Base-by-base conservation (phyloP, 805 yeast species). In the Cyberlindnera mycetangii region DNA sequence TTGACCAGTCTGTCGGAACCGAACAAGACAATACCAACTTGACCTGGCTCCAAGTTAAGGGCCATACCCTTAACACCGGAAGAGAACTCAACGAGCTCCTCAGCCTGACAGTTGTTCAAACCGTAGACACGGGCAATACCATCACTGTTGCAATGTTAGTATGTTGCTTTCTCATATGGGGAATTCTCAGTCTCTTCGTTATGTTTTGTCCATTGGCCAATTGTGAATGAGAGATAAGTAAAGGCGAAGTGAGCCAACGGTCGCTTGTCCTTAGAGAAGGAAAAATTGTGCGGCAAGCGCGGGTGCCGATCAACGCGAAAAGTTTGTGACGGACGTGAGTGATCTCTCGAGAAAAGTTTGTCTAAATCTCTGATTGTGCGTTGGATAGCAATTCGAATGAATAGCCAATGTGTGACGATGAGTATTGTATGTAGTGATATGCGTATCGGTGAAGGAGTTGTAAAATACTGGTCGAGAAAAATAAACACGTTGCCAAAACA, bases 51-150 rank as follows among this genome's bases (percentile, higher is more conserved):
- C 83, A 93, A 87, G 84, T 93, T 93, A 71, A 93, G 83, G 68
- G 99, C 98, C 99, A 93, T 93, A 85, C 99, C 99, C 77, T 90
- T 89, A 65, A 92, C 98, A 81, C 99, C 99, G 51, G 99, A 89
- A 52, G 97, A 79, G 79, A 93, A 95, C 79, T 93, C 99, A 67
- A 93, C 97, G 73, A 93, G 83, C 79, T 93, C 99, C 80, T 93
- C 99, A 70, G 99, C 99, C 82, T 92, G 98, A 75, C 89, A 84
- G 83, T 93, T 93, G 93, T 90, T 93, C 67, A 93, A 80, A 78
- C 99, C 99, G 78, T 87, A 93, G 68, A 93, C 96, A 83, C 98
- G 95, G 72, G 99, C 99, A 71, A 93, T 93, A 93, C 99, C 99
- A 76, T 93, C 99, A 86, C 99, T 82, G 66, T 33, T 34, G 14